Base-by-base conservation (phyloP, 2,329 filamentous ascomycete species). In the Geosmithia putterillii region DNA sequence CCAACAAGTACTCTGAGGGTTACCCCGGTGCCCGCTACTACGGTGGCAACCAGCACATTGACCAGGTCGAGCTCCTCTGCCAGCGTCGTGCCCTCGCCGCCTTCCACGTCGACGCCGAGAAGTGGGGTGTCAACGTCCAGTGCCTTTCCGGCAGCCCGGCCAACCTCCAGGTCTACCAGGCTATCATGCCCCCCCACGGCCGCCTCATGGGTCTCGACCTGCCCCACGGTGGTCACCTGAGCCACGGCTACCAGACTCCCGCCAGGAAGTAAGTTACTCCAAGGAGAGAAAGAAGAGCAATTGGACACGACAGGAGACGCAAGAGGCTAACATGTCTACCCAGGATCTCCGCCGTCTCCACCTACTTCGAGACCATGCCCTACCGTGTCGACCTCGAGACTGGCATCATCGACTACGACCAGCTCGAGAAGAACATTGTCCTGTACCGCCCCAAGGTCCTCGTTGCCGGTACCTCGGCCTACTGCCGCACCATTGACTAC, bases 121-220 rank as follows among this genome's bases (percentile, higher is more conserved):
- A 94, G 73, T 98, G 92, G 92, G 92, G 92, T 63, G 92, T 98
- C 70, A 98, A 98, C 62, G 92, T 98, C 47, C 92, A 98, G 73
- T 88, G 85, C 66, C 71, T 95, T 60, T 86, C 80, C 59, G 92
- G 92, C 57, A 89, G 82, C 65, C 92, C 92, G 54, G 92, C 92
- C 70, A 98, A 98, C 70, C 73, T 98, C 54, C 88, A 96, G 74
- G 88, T 94, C 54, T 98, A 96, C 74, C 89, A 95, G 73, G 92
- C 92, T 55, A 79, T 98, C 59, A 94, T 96, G 78, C 86, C 86
- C 61, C 83, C 87, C 45, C 90, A 96, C 66, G 92, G 95, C 54
- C 83, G 92, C 58, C 74, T 98, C 53, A 98, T 98, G 92, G 92
- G 92, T 57, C 74, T 95, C 54, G 89, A 95, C 62, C 79, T 95